phyloP scores from a whole-genome alignment of 176 grass and related monocot genomes.

The Alopecurus myosuroides region DNA sequence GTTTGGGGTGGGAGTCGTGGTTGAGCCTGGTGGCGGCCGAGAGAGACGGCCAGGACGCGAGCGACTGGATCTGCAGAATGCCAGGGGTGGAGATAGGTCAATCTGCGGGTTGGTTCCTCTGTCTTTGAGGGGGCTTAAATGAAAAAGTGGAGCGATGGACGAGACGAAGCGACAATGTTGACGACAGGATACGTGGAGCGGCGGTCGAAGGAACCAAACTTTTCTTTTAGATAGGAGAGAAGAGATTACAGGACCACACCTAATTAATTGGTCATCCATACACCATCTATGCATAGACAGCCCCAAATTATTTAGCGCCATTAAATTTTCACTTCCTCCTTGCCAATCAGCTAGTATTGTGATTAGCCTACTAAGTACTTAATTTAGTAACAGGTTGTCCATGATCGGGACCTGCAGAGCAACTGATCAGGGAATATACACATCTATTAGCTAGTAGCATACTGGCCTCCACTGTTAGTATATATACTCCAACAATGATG shows the following conservation, averaged over 20 bases:
- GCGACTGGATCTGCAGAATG: no score
- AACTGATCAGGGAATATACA: background rate
- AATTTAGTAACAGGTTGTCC: background rate
- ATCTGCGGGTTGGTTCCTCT: no score
- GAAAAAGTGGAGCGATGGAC: no score
- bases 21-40: no score
- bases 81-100: no score
- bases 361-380: background rate
- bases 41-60: no score
- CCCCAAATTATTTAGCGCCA: background rate
- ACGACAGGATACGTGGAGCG: no score
- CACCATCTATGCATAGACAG: background rate
- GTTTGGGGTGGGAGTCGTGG: no score
- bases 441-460: background rate
- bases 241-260: background rate
- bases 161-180: no score
- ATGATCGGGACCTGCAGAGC: background rate
- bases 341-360: background rate
- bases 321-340: background rate
- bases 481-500: background rate
- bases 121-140: no score
- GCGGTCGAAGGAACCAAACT: no score
- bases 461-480: background rate
- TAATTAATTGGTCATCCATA: background rate
- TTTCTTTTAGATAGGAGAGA: no score